Evolutionary conservation across 164 flowering plant genomes (phyloP).

Genomic region (Berberis thunbergii): DNA sequence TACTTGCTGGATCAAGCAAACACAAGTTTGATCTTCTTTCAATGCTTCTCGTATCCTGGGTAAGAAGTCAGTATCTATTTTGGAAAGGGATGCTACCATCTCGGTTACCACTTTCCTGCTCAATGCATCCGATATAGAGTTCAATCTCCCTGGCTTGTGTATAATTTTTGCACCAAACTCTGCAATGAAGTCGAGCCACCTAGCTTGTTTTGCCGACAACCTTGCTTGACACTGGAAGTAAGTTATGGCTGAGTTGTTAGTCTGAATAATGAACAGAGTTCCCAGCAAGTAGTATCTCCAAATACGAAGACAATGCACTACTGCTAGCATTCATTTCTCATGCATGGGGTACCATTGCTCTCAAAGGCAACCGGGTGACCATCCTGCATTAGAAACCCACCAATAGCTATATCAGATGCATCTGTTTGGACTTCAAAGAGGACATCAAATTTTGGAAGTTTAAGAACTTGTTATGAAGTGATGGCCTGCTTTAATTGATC

Average conservation of each 20-base stretch:
- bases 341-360: not conserved
- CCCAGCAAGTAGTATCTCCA: slow-evolving; percentile 9
- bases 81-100: not conserved
- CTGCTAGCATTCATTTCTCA: slow-evolving; percentile 3
- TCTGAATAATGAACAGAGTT: not conserved
- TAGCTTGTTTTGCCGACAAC: slow-evolving; percentile 5
- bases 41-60: not conserved
- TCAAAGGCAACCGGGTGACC: slow-evolving; percentile 5
- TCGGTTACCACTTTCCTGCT: slow-evolving; percentile 5
- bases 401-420: not conserved
- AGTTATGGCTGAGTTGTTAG: not conserved
- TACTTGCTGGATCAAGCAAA: not conserved
- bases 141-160: not conserved
- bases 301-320: not conserved
- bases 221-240: slow-evolving; percentile 10
- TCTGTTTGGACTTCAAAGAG: slow-evolving; percentile 7
- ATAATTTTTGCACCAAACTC: not conserved
- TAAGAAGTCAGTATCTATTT: not conserved
- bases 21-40: not conserved
- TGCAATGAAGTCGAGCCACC: not conserved
- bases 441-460: not conserved
- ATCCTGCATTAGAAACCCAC: not conserved
- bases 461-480: not conserved
- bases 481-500: not conserved
- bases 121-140: slow-evolving; percentile 9